phyloP scores from a whole-genome alignment of 148 eudicot species.

The Spergularia bocconei region DNA sequence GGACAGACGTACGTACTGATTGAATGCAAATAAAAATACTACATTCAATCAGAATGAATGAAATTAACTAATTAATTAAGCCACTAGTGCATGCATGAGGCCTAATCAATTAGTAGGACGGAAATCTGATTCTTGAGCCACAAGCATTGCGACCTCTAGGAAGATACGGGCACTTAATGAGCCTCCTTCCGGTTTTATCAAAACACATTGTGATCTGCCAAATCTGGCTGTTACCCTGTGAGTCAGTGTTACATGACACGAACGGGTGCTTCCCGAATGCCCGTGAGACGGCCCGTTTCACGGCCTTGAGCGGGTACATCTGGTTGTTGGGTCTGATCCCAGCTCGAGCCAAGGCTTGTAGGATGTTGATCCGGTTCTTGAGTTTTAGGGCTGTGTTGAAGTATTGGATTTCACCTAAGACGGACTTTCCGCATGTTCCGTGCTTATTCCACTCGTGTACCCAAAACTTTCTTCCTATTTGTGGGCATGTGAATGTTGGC shows the following conservation, averaged over 20 bases:
- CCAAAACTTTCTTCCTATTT: constrained; percentile 45
- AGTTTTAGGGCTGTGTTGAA: constrained; percentile 41
- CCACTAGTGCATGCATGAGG: no score
- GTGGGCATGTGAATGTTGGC: constrained; percentile 57
- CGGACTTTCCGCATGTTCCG: constrained; percentile 50
- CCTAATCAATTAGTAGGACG: constrained; percentile 31
- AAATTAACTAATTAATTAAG: no score
- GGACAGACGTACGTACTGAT: no score
- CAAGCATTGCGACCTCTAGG: constrained; percentile 37
- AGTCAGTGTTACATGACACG: constrained; percentile 36
- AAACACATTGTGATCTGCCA: constrained; percentile 42
- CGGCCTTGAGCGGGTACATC: constrained; percentile 31
- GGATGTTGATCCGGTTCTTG: constrained; percentile 33
- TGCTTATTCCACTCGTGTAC: constrained; percentile 58
- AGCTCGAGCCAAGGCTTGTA: constrained; percentile 33
- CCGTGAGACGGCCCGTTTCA: constrained; percentile 33
- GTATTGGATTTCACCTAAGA: constrained; percentile 39
- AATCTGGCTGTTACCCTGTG: constrained; percentile 31
- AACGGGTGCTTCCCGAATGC: constrained; percentile 35
- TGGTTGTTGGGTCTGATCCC: constrained; percentile 42
- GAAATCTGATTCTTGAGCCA: constrained; percentile 31
- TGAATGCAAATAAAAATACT: no score
- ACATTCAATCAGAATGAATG: no score
- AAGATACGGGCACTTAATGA: constrained; percentile 37
- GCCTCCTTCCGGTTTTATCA: constrained; percentile 30